These are phyloP conservation scores for Aspergillus glaucus DNA, from an alignment of 2,329 filamentous ascomycete genomes.

Conservation along the genomic window DNA sequence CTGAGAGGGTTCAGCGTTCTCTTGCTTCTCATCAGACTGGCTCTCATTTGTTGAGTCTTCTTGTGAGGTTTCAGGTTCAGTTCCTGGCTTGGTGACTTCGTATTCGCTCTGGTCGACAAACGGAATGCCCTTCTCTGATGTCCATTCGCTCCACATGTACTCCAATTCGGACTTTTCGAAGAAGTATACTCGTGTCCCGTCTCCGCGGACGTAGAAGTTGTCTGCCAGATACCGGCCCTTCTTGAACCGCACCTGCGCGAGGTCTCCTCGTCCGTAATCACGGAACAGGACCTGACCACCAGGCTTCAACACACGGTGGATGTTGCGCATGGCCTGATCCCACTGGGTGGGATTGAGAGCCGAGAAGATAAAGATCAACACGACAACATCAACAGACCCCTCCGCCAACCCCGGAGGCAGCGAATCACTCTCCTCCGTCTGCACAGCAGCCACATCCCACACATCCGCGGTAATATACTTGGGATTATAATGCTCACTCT, in stretches of 20 bases:
- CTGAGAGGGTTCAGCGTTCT: background rate
- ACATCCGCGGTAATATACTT: conserved; percentile 78
- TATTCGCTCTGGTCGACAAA: conserved; percentile 6
- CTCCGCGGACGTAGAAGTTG: conserved; percentile 94
- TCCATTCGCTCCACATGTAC: conserved; percentile 64
- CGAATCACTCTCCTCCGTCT: conserved; percentile 38
- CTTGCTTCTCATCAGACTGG: background rate
- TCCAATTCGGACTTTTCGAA: conserved; percentile 82
- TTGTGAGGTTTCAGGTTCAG: background rate
- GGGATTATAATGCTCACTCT: conserved; percentile 67
- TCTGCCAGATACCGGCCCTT: conserved; percentile 90
- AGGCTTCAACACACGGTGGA: conserved; percentile 76
- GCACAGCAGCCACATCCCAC: conserved; percentile 75
- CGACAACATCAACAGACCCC: conserved; percentile 79
- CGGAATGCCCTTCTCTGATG: conserved; percentile 28
- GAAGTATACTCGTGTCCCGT: conserved; percentile 95
- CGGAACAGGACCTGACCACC: conserved; percentile 92
- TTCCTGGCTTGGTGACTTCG: conserved; percentile 4
- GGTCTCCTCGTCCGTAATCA: conserved; percentile 90
- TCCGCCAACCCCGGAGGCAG: conserved; percentile 72
- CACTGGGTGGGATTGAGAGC: conserved; percentile 81
- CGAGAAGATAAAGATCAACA: conserved; percentile 97
- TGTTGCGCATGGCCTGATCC: conserved; percentile 72
- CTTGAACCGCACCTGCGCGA: conserved; percentile 95
- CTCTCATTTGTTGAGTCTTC: background rate